phyloP scores from a whole-genome alignment of 2,329 filamentous ascomycete species.

The Botryosphaeria dothidea region DNA sequence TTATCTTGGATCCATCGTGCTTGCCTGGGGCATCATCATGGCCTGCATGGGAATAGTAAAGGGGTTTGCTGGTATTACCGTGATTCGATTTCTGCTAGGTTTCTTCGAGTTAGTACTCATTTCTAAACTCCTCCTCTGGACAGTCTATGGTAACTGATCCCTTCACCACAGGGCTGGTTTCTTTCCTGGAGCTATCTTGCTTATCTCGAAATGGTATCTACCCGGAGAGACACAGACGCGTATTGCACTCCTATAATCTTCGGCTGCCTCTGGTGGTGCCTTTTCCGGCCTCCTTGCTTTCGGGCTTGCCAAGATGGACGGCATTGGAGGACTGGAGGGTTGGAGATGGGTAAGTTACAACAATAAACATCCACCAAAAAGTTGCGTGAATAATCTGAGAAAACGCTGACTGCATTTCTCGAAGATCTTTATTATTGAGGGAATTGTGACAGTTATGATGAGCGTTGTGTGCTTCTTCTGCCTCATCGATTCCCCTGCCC shows the following conservation, averaged over 20 bases:
- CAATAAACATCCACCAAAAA: not conserved
- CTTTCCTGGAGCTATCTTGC: conserved; percentile 43
- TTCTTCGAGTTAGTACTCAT: conserved; percentile 30
- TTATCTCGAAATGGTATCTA: conserved; percentile 62
- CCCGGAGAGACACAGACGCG: conserved; percentile 57
- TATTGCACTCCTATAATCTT: conserved; percentile 58
- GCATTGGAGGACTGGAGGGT: conserved; percentile 41
- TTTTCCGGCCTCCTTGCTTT: conserved; percentile 58
- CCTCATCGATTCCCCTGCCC: conserved; percentile 58
- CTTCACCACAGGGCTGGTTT: conserved; percentile 25
- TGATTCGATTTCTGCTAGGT: conserved; percentile 43
- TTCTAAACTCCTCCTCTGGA: not conserved
- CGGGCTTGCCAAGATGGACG: conserved; percentile 59
- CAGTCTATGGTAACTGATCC: not conserved
- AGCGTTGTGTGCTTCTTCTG: conserved; percentile 44
- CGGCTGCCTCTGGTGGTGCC: conserved; percentile 54
- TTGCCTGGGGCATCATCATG: conserved; percentile 42
- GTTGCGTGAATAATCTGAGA: not conserved
- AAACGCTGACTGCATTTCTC: not conserved
- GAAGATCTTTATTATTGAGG: conserved; percentile 23
- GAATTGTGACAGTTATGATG: conserved; percentile 20
- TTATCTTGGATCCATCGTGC: conserved; percentile 43
- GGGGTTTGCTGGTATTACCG: conserved; percentile 49
- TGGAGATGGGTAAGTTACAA: conserved; percentile 29
- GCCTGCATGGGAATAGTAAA: conserved; percentile 49